These are phyloP conservation scores for Fusarium floridanum DNA, from an alignment of 2,329 filamentous ascomycete genomes.

Conservation along the genomic window DNA sequence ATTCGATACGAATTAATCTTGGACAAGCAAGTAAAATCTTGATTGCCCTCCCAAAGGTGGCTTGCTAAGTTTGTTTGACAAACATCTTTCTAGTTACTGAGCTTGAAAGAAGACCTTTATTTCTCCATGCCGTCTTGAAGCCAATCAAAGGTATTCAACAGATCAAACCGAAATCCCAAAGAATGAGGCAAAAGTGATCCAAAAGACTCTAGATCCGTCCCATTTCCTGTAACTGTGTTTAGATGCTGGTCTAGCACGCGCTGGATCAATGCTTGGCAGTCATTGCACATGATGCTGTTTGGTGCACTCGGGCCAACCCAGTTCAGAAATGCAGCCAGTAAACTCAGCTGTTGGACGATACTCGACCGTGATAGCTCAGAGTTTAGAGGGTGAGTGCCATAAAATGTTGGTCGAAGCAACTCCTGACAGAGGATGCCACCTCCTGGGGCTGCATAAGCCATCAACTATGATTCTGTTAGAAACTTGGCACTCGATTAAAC, in stretches of 20 bases:
- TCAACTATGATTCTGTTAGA: constrained; percentile 52
- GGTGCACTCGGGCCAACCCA: constrained; percentile 63
- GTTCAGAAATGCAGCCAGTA: constrained; percentile 64
- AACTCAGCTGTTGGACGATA: constrained; percentile 64
- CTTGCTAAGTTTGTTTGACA: no score
- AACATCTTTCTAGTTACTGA: no score
- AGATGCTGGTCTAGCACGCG: constrained; percentile 64
- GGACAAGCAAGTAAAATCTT: no score
- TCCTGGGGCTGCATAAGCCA: constrained; percentile 63
- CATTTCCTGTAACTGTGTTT: constrained; percentile 50
- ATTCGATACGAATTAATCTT: not conserved
- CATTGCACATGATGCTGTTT: constrained; percentile 60
- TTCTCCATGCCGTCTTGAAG: not conserved
- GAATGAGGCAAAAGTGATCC: constrained; percentile 51
- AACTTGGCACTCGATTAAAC: not conserved
- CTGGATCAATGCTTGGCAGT: constrained; percentile 62
- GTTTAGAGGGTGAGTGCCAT: constrained; percentile 49
- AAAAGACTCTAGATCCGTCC: constrained; percentile 35
- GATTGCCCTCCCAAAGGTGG: not conserved
- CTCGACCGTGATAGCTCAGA: constrained; percentile 58
- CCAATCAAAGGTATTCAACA: constrained; percentile 60
- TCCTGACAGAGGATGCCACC: constrained; percentile 65
- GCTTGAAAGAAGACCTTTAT: no score
- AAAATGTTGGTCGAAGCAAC: constrained; percentile 58
- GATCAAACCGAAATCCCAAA: constrained; percentile 59